A percentile compares a stretch with the other conserved stretches of the same genome.
Evolutionary conservation across 306 rosid species (phyloP).

Genomic region (Cyclanthera cordifolia): DNA sequence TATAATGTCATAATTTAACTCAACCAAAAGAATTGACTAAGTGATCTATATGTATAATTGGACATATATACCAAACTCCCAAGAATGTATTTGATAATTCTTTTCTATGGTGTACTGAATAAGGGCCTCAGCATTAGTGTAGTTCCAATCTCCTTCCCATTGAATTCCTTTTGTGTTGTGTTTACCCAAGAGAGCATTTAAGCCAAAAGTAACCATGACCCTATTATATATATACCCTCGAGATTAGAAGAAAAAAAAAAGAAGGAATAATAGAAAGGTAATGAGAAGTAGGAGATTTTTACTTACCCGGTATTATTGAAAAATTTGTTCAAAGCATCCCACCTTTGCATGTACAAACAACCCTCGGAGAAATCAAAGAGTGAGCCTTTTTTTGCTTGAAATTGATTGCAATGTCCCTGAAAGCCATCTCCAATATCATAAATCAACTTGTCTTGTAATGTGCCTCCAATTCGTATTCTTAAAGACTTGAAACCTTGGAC

Average conservation of each 20-base stretch:
- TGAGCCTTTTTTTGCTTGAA: constrained; percentile 38
- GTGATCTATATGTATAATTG: too few relatives aligned
- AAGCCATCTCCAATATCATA: constrained; percentile 10
- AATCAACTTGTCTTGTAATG: too few relatives aligned
- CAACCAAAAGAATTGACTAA: too few relatives aligned
- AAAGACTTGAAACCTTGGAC: constrained; percentile 49
- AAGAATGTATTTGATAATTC: too few relatives aligned
- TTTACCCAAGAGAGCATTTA: constrained; percentile 75
- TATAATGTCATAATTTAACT: too few relatives aligned
- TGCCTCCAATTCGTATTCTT: constrained; percentile 19
- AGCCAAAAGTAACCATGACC: constrained; percentile 55
- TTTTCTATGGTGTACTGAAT: constrained; percentile 58
- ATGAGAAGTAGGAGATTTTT: neutral
- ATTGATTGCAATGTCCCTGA: constrained; percentile 48
- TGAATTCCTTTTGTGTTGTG: constrained; percentile 14
- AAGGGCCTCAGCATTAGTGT: constrained; percentile 37
- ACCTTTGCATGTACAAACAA: constrained; percentile 23
- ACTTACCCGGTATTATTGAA: constrained; percentile 62
- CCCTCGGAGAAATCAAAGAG: constrained; percentile 77
- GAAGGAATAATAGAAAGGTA: too few relatives aligned
- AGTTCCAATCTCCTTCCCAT: constrained; percentile 80
- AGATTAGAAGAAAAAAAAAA: too few relatives aligned
- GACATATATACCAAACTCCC: neutral
- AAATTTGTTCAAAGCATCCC: constrained; percentile 14
- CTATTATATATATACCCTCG: too few relatives aligned